Percentiles rank a stretch among this genome's conserved stretches.
phyloP scores from a whole-genome alignment of 1,139 yeast genomes.

The Sugiyamaella pinicola region DNA sequence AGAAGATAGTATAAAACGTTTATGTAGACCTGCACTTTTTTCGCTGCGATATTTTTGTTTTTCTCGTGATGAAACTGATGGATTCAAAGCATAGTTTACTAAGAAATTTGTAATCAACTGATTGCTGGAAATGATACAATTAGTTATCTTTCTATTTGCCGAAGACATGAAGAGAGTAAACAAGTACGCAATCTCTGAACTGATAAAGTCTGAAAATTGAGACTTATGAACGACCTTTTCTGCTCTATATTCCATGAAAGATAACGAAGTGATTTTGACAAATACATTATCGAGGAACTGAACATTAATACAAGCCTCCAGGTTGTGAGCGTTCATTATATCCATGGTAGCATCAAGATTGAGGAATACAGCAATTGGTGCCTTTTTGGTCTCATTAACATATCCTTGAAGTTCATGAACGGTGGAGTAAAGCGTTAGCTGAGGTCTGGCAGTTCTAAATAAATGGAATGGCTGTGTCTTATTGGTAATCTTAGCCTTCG shows the following conservation, averaged over 20 bases:
- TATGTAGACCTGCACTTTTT: conserved; percentile 16
- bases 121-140: conserved; percentile 35
- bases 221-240: conserved; percentile 33
- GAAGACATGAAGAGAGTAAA: conserved; percentile 41
- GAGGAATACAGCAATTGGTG: conserved; percentile 67
- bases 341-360: conserved; percentile 50
- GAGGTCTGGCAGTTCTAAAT: conserved; percentile 52
- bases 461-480: conserved; percentile 86
- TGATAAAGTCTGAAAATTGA: conserved; percentile 36
- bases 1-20: conserved; percentile 7
- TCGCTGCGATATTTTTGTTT: conserved; percentile 12
- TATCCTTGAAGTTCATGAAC: conserved; percentile 75
- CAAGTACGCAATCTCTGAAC: conserved; percentile 40
- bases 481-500: conserved; percentile 76
- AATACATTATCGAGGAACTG: conserved; percentile 38
- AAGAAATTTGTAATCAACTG: conserved; percentile 31
- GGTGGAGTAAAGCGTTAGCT: conserved; percentile 64
- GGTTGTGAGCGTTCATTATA: conserved; percentile 44
- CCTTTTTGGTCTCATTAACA: conserved; percentile 50
- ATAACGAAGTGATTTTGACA: conserved; percentile 31
- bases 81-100: conserved; percentile 35
- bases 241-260: conserved; percentile 37
- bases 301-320: conserved; percentile 53
- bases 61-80: neutral
- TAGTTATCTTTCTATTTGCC: conserved; percentile 35